Evolutionary conservation across 306 rosid species (phyloP), one percentile per base, ranked within the genome.

Genomic region (Lagenaria siceraria): DNA sequence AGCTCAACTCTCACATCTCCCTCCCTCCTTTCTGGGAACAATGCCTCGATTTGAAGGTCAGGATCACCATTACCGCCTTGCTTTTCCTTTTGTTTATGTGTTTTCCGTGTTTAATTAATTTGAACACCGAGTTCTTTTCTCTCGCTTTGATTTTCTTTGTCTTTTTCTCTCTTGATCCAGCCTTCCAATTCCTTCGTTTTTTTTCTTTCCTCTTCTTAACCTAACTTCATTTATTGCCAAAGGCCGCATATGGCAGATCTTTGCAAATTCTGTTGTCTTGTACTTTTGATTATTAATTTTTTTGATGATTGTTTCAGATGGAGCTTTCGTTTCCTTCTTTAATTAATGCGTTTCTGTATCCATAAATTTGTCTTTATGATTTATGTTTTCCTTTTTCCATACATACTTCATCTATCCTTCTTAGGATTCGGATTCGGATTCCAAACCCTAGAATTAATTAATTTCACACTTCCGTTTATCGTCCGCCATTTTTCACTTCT

Each of bases 1-100:
- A 95, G 79, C 97, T 95, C 81, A 92, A 95, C 92, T 95, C 99
- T 40, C 88, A 90, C 79, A 74, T 90, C 81, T 90, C 98, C 12
- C 96, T 95, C 83, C 99, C 99, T 68, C 89, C 91, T 77, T 89
- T 88, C 78, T 95, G 99, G 99, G 99, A 95, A 40, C 99, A 95
- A 88, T 95, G 99, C 86, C 92, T 95, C 27, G 93, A 95, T 81
- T 83, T 95, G 80, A 95, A 95, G 99, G 99, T 71, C 21, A 46
- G 76, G 7, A 21, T n/a, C 27, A 6, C 29, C 53, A 65, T 29
- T 29, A 14, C 19, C 11, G 21, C 11, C 72, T 66, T 3, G 4
- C 74, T 21, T 6, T 36, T 85, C 27, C 46, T 25, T 49, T 49
- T 54, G 13, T 22, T 11, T 24, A 10, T 25, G 43, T 29, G 79